Conservation (phyloP, 1,139 yeast species). For the Yarrowia galli region DNA sequence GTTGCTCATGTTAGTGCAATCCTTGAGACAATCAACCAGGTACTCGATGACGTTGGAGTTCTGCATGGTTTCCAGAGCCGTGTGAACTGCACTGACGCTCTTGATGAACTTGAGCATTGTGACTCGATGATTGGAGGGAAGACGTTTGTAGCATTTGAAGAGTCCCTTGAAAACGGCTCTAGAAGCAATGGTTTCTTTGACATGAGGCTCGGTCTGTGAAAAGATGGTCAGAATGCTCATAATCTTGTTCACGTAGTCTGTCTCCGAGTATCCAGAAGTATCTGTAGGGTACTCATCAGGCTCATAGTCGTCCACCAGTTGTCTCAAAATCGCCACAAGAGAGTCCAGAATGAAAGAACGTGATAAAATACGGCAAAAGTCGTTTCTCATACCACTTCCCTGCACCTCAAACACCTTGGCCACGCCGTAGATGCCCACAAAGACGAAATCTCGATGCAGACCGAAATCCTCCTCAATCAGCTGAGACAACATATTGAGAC, state of each 20-base stretch:
- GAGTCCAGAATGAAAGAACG: slow-evolving; percentile 60
- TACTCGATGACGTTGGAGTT: slow-evolving; percentile 48
- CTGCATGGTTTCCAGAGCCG: slow-evolving; percentile 45
- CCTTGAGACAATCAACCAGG: slow-evolving; percentile 47
- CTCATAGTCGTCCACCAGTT: slow-evolving; percentile 45
- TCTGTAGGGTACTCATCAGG: slow-evolving; percentile 37
- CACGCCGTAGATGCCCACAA: slow-evolving; percentile 57
- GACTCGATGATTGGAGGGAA: slow-evolving; percentile 43
- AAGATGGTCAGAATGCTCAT: slow-evolving; percentile 48
- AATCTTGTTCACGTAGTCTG: slow-evolving; percentile 42
- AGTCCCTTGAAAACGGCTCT: slow-evolving; percentile 43
- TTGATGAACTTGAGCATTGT: slow-evolving; percentile 48
- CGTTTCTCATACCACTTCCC: slow-evolving; percentile 56
- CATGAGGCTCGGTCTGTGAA: slow-evolving; percentile 50
- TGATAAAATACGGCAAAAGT: slow-evolving; percentile 62
- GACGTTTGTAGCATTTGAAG: slow-evolving; percentile 42
- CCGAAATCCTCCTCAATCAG: slow-evolving; percentile 65
- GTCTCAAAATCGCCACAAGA: slow-evolving; percentile 57
- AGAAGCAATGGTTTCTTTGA: slow-evolving; percentile 46
- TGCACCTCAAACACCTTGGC: slow-evolving; percentile 58
- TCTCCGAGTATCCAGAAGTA: slow-evolving; percentile 34
- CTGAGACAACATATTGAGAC: slow-evolving; percentile 59
- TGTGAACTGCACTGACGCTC: slow-evolving; percentile 48
- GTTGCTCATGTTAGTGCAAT: slow-evolving; percentile 40
- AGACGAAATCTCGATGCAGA: slow-evolving; percentile 56